Evolutionary conservation across 2,329 filamentous ascomycete genomes (phyloP).

Genomic region (Pseudodiploospora longispora): DNA sequence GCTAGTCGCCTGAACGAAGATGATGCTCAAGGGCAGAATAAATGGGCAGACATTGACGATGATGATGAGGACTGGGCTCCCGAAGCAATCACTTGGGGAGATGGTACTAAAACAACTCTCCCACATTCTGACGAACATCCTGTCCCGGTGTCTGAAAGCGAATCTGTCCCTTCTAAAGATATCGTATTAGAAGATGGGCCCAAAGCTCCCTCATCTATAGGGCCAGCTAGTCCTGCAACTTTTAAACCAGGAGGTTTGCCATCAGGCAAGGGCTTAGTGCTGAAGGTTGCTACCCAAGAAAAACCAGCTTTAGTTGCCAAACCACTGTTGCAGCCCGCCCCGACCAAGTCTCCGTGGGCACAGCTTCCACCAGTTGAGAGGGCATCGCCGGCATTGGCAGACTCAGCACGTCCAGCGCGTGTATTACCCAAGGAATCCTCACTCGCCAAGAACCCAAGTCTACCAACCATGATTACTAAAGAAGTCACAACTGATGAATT

Average conservation of each 20-base stretch:
- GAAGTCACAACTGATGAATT: conserved; percentile 95
- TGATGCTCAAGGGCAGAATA: conserved; percentile 64
- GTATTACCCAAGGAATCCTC: conserved; percentile 48
- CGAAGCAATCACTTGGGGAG: conserved; percentile 79
- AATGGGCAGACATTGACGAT: conserved; percentile 86
- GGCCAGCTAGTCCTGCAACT: conserved; percentile 29
- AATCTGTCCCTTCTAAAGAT: conserved; percentile 13
- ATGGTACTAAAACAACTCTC: conserved; percentile 74
- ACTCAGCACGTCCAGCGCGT: conserved; percentile 39
- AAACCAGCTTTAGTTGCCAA: conserved; percentile 69
- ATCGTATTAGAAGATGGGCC: conserved; percentile 31
- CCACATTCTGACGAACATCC: conserved; percentile 50
- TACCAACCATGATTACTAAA: conserved; percentile 39
- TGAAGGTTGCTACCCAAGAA: conserved; percentile 57
- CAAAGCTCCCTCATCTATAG: conserved; percentile 33
- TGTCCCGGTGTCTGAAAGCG: conserved; percentile 18
- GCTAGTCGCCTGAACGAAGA: conserved; percentile 71
- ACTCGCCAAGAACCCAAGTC: conserved; percentile 43
- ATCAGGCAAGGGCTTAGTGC: conserved; percentile 52
- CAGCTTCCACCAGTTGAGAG: conserved; percentile 77
- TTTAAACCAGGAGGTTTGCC: conserved; percentile 38
- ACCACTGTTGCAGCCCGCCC: conserved; percentile 56
- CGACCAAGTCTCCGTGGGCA: conserved; percentile 89
- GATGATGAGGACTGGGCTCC: conserved; percentile 84
- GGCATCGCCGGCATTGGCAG: conserved; percentile 59